Base-by-base conservation (phyloP, 2,329 filamentous ascomycete genomes). In the Boeremia exigua region DNA sequence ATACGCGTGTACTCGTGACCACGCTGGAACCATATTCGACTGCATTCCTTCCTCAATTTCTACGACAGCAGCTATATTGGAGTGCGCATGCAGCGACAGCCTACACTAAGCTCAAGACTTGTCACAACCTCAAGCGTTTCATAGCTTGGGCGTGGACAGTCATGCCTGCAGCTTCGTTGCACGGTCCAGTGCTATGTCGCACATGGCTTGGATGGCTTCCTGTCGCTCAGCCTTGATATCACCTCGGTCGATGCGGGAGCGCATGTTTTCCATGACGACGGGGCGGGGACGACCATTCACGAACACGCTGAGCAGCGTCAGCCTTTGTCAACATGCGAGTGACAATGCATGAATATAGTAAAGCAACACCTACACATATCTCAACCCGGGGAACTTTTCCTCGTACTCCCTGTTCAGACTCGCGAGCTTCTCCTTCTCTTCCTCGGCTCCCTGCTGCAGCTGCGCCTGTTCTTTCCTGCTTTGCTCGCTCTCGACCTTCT, bases 201-300 rank as follows among this genome's bases (percentile, higher is more conserved):
- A 92, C 91, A 97, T 96, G 36, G 93, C 92, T 89, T 89, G 82
- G 45, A 96, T 88, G 6, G 86, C 91, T 63, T 90, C 90, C 52
- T 79, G 74, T 58, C 92, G 85, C 77, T 97, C 93, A 14, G 80
- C 80, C 23, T 80, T 76, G 47, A 87, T 79, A 72, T 94, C 84
- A 1, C 83, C 86, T 48, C 88, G 79, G 14, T 82, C 84, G 68
- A 96, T 96, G 48, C 93, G 82, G 48, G 77, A 73, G 59, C 83
- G 83, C 90, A 96, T 96, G 67, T 96, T 88, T 59, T 85, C 81
- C 88, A 96, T 91, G 51, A 97, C 88, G 58, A 85, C 84, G 1
- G 84, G 82, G 53, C 92, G 82, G 36, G 85, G 82, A 42, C 93
- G 84, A 0, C 91, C 92, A 72, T 96, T 93, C 52, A 97, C 94